Evolutionary conservation across 2,329 filamentous ascomycete species (phyloP).

Genomic region (Phoma sp.): DNA sequence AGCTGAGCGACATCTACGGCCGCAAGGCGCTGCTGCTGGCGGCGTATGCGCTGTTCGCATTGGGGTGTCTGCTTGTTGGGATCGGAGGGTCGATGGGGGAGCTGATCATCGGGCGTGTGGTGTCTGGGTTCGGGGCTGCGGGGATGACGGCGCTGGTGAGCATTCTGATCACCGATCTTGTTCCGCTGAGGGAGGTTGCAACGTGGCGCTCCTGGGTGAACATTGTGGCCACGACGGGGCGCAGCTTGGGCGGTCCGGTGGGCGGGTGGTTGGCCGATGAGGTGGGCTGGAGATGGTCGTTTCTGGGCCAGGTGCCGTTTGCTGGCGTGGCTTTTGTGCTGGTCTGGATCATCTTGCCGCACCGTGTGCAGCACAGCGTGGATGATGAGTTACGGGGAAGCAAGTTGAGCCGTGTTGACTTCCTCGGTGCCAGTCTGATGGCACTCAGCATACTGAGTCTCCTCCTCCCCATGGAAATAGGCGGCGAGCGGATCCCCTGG

Average conservation of each 20-base stretch:
- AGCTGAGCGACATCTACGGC: conserved; percentile 54
- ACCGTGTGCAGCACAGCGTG: background rate
- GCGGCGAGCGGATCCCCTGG: conserved; percentile 53
- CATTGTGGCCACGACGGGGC: conserved; percentile 56
- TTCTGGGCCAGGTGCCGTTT: conserved; percentile 64
- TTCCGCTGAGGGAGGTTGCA: conserved; percentile 57
- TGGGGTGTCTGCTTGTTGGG: conserved; percentile 34
- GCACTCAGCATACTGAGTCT: conserved; percentile 52
- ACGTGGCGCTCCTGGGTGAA: conserved; percentile 59
- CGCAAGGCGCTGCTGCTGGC: conserved; percentile 49
- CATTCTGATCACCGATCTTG: conserved; percentile 57
- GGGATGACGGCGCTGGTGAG: conserved; percentile 61
- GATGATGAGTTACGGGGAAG: conserved; percentile 8
- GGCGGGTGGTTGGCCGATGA: conserved; percentile 67
- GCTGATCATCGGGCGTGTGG: conserved; percentile 58
- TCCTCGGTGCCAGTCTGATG: conserved; percentile 60
- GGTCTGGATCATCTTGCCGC: conserved; percentile 43
- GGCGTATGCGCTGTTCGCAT: conserved; percentile 51
- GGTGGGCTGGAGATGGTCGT: conserved; percentile 72
- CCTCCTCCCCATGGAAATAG: conserved; percentile 57
- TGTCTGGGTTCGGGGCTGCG: conserved; percentile 69
- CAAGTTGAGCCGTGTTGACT: conserved; percentile 62
- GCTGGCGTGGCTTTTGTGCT: conserved; percentile 58
- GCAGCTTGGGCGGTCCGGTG: conserved; percentile 59
- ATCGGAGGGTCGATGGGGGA: conserved; percentile 19